These are phyloP conservation scores for Fusarium goolgardi DNA, from an alignment of 2,329 filamentous ascomycete genomes.

Conservation along the genomic window DNA sequence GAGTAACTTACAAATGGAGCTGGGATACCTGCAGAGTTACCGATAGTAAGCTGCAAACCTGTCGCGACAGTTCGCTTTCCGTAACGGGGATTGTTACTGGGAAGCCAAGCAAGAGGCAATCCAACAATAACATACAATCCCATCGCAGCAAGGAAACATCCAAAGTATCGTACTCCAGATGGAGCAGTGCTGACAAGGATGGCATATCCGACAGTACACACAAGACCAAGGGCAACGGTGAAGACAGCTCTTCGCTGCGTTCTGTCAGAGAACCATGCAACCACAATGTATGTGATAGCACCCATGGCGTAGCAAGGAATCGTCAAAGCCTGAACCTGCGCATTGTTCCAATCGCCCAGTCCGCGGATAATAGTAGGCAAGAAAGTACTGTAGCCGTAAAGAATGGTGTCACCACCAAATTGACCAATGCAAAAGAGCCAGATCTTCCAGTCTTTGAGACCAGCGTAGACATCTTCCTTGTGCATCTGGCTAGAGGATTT, in stretches of 20 bases:
- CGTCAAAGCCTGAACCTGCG: slow-evolving; percentile 70
- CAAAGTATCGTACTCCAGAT: slow-evolving; percentile 68
- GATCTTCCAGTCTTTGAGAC: slow-evolving; percentile 69
- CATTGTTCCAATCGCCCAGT: slow-evolving; percentile 59
- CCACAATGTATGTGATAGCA: slow-evolving; percentile 67
- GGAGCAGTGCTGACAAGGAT: slow-evolving; percentile 66
- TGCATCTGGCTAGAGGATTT: slow-evolving; percentile 48
- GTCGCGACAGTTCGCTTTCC: slow-evolving; percentile 72
- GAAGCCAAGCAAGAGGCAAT: slow-evolving; percentile 55
- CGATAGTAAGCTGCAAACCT: slow-evolving; percentile 71
- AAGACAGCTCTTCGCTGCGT: slow-evolving; percentile 68
- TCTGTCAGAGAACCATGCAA: slow-evolving; percentile 69
- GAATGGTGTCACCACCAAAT: slow-evolving; percentile 71
- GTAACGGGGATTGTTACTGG: slow-evolving; percentile 71
- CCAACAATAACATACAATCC: slow-evolving; percentile 65
- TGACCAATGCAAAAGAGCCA: slow-evolving; percentile 69
- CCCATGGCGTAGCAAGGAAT: slow-evolving; percentile 74
- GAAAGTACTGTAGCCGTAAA: slow-evolving; percentile 72
- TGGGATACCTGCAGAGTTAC: slow-evolving; percentile 72
- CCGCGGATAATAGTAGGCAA: slow-evolving; percentile 74
- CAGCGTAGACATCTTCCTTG: slow-evolving; percentile 68
- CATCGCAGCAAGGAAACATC: slow-evolving; percentile 71
- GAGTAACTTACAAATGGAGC: slow-evolving; percentile 60
- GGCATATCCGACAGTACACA: slow-evolving; percentile 67
- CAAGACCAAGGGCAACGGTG: slow-evolving; percentile 61